phyloP scores from a whole-genome alignment of 345 rosid species.

The Arabis hirsuta region DNA sequence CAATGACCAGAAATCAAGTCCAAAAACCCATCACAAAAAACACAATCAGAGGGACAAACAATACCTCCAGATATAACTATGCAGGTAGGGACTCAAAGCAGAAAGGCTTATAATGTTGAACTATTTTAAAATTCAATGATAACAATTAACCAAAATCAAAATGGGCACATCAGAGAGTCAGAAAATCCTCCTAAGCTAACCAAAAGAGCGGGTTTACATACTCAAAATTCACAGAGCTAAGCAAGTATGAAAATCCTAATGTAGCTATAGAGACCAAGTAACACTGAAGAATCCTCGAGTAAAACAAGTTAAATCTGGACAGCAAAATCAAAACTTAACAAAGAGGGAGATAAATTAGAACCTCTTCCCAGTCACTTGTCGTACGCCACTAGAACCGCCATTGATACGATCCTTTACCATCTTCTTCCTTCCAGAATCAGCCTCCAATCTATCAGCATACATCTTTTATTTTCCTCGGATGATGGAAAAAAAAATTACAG shows the following conservation, averaged over 20 bases:
- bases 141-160: background rate
- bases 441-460: slow-evolving; percentile 96
- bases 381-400: slow-evolving; percentile 60
- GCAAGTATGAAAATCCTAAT: slow-evolving; percentile 1
- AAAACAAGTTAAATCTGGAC: slow-evolving; percentile 10
- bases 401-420: slow-evolving; percentile 81
- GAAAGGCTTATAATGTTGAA: background rate
- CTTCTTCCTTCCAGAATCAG: slow-evolving; percentile 63
- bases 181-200: slow-evolving; percentile 2
- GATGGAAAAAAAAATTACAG: background rate
- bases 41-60: background rate
- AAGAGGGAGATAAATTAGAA: slow-evolving; percentile 31
- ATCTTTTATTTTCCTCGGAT: slow-evolving; percentile 44
- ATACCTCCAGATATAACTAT: background rate
- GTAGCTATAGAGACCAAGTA: slow-evolving; percentile 29
- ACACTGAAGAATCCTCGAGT: slow-evolving; percentile 6
- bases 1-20: slow-evolving; percentile 5
- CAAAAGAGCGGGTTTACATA: background rate
- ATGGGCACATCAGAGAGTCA: background rate
- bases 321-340: background rate
- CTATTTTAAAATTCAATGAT: background rate
- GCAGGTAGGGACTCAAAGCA: slow-evolving; percentile 4
- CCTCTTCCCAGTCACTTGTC: slow-evolving; percentile 86
- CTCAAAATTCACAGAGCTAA: background rate
- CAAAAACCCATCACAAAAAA: background rate